Base-by-base conservation (phyloP, 495 filamentous ascomycete species). In the Tuber umbilicatum region DNA sequence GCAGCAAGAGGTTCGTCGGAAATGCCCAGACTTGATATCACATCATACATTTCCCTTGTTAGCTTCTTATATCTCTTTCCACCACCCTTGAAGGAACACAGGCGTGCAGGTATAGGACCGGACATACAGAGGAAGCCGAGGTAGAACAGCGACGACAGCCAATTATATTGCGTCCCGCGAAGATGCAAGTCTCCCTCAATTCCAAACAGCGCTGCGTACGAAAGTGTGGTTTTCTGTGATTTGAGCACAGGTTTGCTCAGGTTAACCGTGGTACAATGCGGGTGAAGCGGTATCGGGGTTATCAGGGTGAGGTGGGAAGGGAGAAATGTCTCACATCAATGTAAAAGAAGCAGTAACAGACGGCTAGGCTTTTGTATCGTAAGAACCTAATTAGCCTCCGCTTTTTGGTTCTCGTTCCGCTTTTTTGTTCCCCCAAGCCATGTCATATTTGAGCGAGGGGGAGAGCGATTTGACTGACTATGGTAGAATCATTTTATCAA, bases 331-430 rank as follows among this genome's bases (percentile, higher is more conserved):
- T 85, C 81, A 89, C 88, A 70, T 89, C 87, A 76, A 89, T 88
- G 71, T 88, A 89, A 73, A 89, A 89, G 79, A 89, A 90, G 0
- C 85, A 85, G 82, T 89, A 89, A 73, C 86, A 90, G 50, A 89
- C 85, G 5, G 85, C 86, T 35, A 90, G 78, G 78, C 75, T 78
- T 12, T 64, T 19, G 14, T 64, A 5, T 35, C 64, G 17, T 41
- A 45, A 37, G 42, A 21, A 45, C 41, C 27, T 37, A 42, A 42
- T 73, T 68, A 77, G 41, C 67, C 27, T 17, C 47, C 9, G 35
- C 9, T 50, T 21, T 37, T 6, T 9, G 16, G n/a, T 10, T 31
- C 21, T 31, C 3, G 23, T 27, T 19, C 10, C 5, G 19, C 19
- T n/a, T 41, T 67, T 68, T 67, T 39, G 5, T 12, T 10, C 16